Evolutionary conservation across 805 yeast species (phyloP), one percentile per base, ranked within the genome.

Genomic region (Lachancea dasiensis): DNA sequence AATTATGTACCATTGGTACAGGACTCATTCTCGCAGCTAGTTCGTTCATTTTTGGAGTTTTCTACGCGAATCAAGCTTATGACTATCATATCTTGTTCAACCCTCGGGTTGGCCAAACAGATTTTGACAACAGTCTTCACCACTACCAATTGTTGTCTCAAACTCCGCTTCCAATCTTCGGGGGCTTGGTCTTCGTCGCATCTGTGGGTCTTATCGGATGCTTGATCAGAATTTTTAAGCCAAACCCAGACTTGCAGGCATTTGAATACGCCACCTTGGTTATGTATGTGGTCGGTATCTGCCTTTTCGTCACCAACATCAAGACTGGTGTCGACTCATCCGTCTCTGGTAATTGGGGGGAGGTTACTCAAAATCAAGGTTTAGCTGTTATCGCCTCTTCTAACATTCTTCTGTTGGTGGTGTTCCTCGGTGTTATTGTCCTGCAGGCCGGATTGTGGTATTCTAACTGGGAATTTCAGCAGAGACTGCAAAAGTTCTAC

Each of bases 311-410:
- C 52, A 82, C 95, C 45, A 92, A 92, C 65, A 69, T 90, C 49
- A 74, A 86, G 55, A 76, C 83, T 37, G 97, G 97, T 38, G 68
- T 80, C 27, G 72, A 73, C 49, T 75, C 89, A 40, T 75, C 86
- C 38, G 50, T 77, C 19, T 61, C 72, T 41, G 89, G 87, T 30
- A 69, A 77, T 43, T 90, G 97, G 97, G 97, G 96, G 48, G 97
- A 90, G 36, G 95, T 92, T 35, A 85, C 84, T 52, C 77, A 74
- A 58, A 70, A 70, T 44, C 85, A 95, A 16, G 97, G 97, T 21
- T 64, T 90, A 52, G 86, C 85, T 47, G 95, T 92, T 27, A 75
- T 92, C 54, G 96, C 92, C 27, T 97, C 97, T 4, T 79, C 92
- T 20, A 81, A 81, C 62, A 72, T 81, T 26, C 80, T 90, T 69